A percentile compares a stretch with the other conserved stretches of the same genome.
Conservation (phyloP, 352 stramenopile species). For the Phytopythium oedochilum region DNA sequence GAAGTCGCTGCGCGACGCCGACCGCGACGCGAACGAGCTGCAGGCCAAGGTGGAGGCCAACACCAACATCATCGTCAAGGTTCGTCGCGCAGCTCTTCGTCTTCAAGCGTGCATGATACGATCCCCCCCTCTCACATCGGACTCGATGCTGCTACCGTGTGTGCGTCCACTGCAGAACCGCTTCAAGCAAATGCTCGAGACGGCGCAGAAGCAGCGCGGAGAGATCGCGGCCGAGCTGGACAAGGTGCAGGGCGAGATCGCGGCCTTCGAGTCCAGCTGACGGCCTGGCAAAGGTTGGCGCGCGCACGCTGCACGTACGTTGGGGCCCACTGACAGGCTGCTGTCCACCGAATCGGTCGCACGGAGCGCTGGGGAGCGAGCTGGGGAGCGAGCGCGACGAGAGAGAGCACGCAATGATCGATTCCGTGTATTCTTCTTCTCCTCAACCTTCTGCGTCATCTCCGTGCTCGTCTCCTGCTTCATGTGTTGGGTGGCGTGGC, state of each 20-base stretch:
- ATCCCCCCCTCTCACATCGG: too few relatives aligned
- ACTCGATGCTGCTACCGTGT: constrained; percentile 1
- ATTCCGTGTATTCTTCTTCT: constrained; percentile 4
- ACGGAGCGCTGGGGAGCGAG: too few relatives aligned
- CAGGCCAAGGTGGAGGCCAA: constrained; percentile 64
- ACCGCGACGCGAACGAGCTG: constrained; percentile 64
- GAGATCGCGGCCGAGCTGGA: constrained; percentile 48
- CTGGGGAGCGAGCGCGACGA: too few relatives aligned
- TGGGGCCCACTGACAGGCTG: too few relatives aligned
- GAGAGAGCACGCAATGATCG: neutral
- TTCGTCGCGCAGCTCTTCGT: too few relatives aligned
- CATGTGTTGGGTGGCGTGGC: neutral
- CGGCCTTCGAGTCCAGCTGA: constrained; percentile 38
- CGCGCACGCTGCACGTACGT: too few relatives aligned
- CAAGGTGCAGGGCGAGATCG: constrained; percentile 45
- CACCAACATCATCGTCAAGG: constrained; percentile 82
- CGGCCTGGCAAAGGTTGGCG: too few relatives aligned
- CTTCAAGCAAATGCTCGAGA: constrained; percentile 81
- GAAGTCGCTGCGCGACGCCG: constrained; percentile 61
- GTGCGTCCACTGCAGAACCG: constrained; percentile 53
- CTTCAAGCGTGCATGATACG: too few relatives aligned
- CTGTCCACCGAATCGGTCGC: too few relatives aligned
- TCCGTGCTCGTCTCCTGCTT: neutral
- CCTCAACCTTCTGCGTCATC: neutral
- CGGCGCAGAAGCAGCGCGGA: constrained; percentile 43